Percentiles rank a stretch among this genome's conserved stretches.
Evolutionary conservation across 768 basidiomycete genomes (phyloP).

Genomic region (Mycena leptocephala): DNA sequence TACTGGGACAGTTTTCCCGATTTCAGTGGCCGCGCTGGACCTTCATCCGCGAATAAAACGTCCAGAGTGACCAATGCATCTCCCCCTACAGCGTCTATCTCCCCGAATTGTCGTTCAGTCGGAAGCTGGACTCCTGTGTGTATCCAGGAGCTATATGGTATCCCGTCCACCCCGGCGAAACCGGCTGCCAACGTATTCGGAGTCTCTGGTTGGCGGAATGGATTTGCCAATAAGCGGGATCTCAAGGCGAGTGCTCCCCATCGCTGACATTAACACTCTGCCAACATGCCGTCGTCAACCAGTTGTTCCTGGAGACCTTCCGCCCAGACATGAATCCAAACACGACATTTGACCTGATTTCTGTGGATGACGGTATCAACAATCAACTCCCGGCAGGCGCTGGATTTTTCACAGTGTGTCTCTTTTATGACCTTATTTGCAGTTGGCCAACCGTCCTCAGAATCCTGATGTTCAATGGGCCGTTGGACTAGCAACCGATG

Average conservation of each 20-base stretch:
- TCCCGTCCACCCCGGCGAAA: not conserved
- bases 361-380: conserved; percentile 1
- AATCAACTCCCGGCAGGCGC: not conserved
- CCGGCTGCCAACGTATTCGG: not conserved
- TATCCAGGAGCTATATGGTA: conserved; percentile 6
- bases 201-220: not conserved
- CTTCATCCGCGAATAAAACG: not conserved
- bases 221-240: conserved; percentile 10
- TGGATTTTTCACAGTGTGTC: too few species aligned
- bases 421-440: too few species aligned
- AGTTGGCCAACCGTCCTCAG: too few species aligned
- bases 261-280: too few species aligned
- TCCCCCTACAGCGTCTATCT: not conserved
- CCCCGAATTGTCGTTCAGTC: not conserved
- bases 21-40: not conserved
- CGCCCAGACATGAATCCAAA: not conserved
- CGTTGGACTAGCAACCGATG: too few species aligned
- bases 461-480: too few species aligned
- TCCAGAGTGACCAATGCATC: not conserved
- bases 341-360: conserved; percentile 4
- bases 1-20: not conserved
- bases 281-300: not conserved
- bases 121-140: conserved; percentile 1
- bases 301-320: not conserved
- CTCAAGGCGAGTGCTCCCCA: not conserved